Evolutionary conservation across 1,139 yeast genomes (phyloP), one percentile per base, ranked within the genome.

Genomic region (Kodamaea anthophila): DNA sequence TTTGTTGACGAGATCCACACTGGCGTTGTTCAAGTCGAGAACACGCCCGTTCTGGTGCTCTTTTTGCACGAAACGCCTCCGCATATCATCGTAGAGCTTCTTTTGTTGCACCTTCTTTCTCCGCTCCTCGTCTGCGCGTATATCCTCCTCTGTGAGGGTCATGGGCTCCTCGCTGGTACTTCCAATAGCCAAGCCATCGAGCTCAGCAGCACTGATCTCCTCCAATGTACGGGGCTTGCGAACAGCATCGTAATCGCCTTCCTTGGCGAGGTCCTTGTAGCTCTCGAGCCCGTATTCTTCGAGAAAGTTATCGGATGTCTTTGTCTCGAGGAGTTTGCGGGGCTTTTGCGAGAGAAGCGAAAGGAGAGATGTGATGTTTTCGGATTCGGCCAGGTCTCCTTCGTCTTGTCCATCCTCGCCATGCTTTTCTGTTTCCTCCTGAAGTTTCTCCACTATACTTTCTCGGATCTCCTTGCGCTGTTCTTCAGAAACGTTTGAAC

Each of bases 251-350:
- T 48, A 40, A 21, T 51, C 49, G 5, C 40, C 40, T 7, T 43
- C 26, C 10, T 40, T 49, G 1, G 53, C 46, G 1, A 62, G 52
- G 4, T 59, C 53, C 5, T 40, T 30, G 35, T 62, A 61, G 30
- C 51, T 49, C 2, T 46, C 51, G 10, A 66, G 36, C 0, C 71
- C 72, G 39, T 66, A 66, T 32, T 66, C 72, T 30, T 54, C 61
- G 12, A 63, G 43, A 25, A 65, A 48, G 34, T 61, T 57, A 14
- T 58, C 65, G 3, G 58, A 42, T 28, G 57, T 38, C 29, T 55
- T 58, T 19, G 52, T 47, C 9, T 43, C 48, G 15, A 65, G 55
- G 21, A 61, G 34, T 34, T 58, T 61, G 9, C 37, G 29, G 27
- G 21, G 27, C 13, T 23, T 11, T 69, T 40, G 25, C 9, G 31